Percentiles rank a stretch among this genome's conserved stretches.
These are phyloP conservation scores for Lentinula sp. DNA, from an alignment of 768 basidiomycete species.

Conservation along the genomic window DNA sequence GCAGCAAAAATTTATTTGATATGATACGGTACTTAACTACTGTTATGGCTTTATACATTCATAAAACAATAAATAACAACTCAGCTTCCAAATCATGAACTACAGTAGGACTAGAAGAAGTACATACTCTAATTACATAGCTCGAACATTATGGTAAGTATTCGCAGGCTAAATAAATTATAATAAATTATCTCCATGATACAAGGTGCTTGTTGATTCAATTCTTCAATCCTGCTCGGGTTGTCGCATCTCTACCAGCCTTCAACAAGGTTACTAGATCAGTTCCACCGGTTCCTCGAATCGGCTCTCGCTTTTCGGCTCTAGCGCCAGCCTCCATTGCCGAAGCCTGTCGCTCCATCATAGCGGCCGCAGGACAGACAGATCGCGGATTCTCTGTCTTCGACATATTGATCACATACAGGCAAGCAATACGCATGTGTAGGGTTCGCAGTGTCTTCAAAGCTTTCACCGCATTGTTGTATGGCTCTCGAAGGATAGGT, in stretches of 20 bases:
- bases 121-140: too few species aligned
- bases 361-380: slow-evolving; percentile 49
- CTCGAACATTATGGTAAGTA: not conserved
- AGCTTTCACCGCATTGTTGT: slow-evolving; percentile 72
- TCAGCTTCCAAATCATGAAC: too few species aligned
- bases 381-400: slow-evolving; percentile 40
- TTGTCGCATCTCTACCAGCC: slow-evolving; percentile 84
- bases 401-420: slow-evolving; percentile 86
- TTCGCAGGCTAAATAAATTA: too few species aligned
- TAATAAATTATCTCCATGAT: too few species aligned
- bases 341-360: slow-evolving; percentile 42
- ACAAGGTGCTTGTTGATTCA: slow-evolving; percentile 6
- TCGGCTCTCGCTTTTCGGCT: slow-evolving; percentile 32
- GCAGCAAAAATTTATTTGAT: too few species aligned
- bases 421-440: slow-evolving; percentile 85
- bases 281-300: slow-evolving; percentile 88
- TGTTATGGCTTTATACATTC: too few species aligned
- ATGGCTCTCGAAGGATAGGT: slow-evolving; percentile 61
- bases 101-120: too few species aligned
- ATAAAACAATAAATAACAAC: not conserved
- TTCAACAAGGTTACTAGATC: slow-evolving; percentile 79
- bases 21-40: too few species aligned
- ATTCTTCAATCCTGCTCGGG: slow-evolving; percentile 47
- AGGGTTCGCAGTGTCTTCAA: slow-evolving; percentile 79
- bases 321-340: slow-evolving; percentile 25